Evolutionary conservation across 2,329 filamentous ascomycete species (phyloP).

Genomic region (Gaeumannomyces sp.): DNA sequence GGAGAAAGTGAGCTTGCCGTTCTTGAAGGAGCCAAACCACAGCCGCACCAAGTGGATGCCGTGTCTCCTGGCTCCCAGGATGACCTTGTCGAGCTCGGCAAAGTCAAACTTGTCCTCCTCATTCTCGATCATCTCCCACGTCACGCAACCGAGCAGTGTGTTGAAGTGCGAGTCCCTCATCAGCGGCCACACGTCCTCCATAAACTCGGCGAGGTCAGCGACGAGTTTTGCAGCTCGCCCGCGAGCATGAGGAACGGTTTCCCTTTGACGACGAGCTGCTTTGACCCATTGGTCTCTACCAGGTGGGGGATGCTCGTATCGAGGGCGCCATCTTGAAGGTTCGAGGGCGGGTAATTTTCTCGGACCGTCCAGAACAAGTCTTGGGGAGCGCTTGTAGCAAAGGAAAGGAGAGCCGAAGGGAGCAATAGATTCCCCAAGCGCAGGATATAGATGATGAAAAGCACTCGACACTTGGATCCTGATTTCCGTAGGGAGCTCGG

Average conservation of each 20-base stretch:
- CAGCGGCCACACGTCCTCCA: slow-evolving; percentile 19
- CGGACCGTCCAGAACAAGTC: background rate
- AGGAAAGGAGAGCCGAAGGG: background rate
- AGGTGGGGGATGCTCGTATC: slow-evolving; percentile 2
- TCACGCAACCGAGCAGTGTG: slow-evolving; percentile 23
- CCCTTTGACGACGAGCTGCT: slow-evolving; percentile 26
- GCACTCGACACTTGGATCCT: too few species aligned
- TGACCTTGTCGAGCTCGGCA: slow-evolving; percentile 20
- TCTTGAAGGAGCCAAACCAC: slow-evolving; percentile 24
- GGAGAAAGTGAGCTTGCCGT: slow-evolving; percentile 11
- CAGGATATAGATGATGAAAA: too few species aligned
- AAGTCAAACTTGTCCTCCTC: slow-evolving; percentile 24
- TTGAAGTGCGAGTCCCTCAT: slow-evolving; percentile 23
- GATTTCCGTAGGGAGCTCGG: too few species aligned
- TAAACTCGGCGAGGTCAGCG: slow-evolving; percentile 22
- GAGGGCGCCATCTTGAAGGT: background rate
- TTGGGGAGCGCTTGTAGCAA: background rate
- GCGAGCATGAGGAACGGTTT: slow-evolving; percentile 25
- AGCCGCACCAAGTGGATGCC: slow-evolving; percentile 21
- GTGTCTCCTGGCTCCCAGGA: slow-evolving; percentile 17
- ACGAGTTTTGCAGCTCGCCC: slow-evolving; percentile 26
- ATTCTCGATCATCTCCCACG: slow-evolving; percentile 27
- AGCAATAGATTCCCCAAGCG: background rate
- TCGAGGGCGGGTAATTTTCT: too few species aligned
- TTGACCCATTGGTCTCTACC: background rate